Conservation (phyloP, 148 eudicot species). For the Silene conica region DNA sequence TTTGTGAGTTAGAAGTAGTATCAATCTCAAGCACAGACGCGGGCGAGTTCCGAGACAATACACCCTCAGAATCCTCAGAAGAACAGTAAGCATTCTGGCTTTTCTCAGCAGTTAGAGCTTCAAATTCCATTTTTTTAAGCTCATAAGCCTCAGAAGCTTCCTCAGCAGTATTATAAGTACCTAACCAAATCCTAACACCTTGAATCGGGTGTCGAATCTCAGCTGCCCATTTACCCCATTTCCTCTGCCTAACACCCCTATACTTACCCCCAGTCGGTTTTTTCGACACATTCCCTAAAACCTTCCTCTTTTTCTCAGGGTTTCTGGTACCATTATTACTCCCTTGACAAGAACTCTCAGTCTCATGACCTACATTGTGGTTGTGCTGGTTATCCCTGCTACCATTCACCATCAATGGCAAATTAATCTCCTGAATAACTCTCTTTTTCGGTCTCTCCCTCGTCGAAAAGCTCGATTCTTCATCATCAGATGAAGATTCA, state of each 20-base stretch:
- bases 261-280: slow-evolving; percentile 30
- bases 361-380: slow-evolving; percentile 23
- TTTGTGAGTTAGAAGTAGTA: slow-evolving; percentile 20
- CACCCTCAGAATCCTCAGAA: slow-evolving; percentile 39
- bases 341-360: slow-evolving; percentile 49
- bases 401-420: slow-evolving; percentile 24
- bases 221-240: slow-evolving; percentile 95
- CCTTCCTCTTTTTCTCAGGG: slow-evolving; percentile 33
- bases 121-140: slow-evolving; percentile 31
- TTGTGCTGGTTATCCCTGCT: not conserved
- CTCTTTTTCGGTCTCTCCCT: slow-evolving; percentile 35
- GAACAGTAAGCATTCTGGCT: slow-evolving; percentile 26
- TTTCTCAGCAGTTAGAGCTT: slow-evolving; percentile 33
- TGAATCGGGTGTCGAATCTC: slow-evolving; percentile 76
- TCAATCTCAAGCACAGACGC: slow-evolving; percentile 49
- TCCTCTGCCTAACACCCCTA: slow-evolving; percentile 71
- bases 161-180: slow-evolving; percentile 67
- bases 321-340: slow-evolving; percentile 41
- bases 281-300: slow-evolving; percentile 17
- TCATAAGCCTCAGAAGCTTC: slow-evolving; percentile 69
- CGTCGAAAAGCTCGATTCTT: slow-evolving; percentile 20
- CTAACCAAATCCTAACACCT: slow-evolving; percentile 63
- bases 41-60: slow-evolving; percentile 44
- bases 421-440: slow-evolving; percentile 43
- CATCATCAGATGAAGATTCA: slow-evolving; percentile 54